Evolutionary conservation across 2,329 filamentous ascomycete genomes (phyloP).

Genomic region (Thyridium curvatum): DNA sequence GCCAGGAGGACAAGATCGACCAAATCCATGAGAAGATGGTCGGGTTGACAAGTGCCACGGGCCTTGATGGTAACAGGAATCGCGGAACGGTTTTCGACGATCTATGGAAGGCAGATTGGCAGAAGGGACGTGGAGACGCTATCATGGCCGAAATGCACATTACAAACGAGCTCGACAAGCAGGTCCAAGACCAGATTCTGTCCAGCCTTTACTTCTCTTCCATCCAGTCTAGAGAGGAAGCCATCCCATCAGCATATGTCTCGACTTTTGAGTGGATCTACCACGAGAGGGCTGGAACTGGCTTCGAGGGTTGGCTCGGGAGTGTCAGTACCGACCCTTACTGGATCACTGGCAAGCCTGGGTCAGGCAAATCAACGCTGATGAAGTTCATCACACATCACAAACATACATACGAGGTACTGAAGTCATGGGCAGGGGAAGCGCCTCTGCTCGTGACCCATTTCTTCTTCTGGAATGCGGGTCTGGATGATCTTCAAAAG

Average conservation of each 20-base stretch:
- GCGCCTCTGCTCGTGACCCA: no score
- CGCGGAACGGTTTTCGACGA: no score
- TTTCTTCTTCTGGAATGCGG: conserved; percentile 16
- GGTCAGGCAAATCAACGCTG: conserved; percentile 11
- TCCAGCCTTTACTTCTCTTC: conserved; percentile 2
- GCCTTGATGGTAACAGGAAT: no score
- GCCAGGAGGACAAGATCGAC: no score
- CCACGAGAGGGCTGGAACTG: not conserved
- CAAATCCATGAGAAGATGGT: no score
- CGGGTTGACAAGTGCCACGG: no score
- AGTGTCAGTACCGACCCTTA: conserved; percentile 2
- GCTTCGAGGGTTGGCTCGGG: conserved; percentile 6
- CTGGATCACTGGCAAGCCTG: conserved; percentile 13
- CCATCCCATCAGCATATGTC: conserved; percentile 1
- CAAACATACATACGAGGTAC: no score
- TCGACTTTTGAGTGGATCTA: conserved; percentile 8
- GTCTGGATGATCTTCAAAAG: conserved; percentile 12
- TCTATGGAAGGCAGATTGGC: not conserved
- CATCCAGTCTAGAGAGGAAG: conserved; percentile 2
- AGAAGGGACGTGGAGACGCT: not conserved
- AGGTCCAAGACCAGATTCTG: not conserved
- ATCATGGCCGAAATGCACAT: not conserved
- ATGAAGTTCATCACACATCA: conserved; percentile 8
- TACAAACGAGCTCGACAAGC: not conserved
- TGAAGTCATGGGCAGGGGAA: no score